Conservation (phyloP, 179 eudicot genomes). For the Vitellaria paradoxa region DNA sequence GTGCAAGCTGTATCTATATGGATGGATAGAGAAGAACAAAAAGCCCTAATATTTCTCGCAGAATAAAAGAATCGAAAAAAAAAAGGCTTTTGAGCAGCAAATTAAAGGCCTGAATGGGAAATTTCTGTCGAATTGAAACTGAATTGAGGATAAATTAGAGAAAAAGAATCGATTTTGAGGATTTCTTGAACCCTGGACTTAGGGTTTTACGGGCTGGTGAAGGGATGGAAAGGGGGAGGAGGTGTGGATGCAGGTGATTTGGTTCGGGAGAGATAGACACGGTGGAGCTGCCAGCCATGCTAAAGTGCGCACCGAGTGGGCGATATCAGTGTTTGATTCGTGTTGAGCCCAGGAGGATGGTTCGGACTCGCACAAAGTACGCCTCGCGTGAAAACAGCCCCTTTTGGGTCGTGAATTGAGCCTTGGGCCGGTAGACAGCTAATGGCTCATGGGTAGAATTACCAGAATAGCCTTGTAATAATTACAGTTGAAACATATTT, state of each 20-base stretch:
- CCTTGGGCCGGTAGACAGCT: too few species aligned
- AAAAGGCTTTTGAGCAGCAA: background rate
- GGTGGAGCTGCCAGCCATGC: background rate
- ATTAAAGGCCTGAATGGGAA: background rate
- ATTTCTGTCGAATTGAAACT: background rate
- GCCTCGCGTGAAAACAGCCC: too few species aligned
- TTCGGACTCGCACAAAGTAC: too few species aligned
- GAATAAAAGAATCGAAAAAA: background rate
- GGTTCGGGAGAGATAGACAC: background rate
- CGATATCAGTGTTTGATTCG: background rate
- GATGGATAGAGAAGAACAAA: background rate
- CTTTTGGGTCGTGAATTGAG: too few species aligned
- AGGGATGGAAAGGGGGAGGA: background rate
- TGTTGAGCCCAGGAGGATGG: background rate
- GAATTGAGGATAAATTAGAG: background rate
- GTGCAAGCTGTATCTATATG: background rate
- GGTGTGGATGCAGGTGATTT: background rate
- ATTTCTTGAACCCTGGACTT: background rate
- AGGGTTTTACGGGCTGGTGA: background rate
- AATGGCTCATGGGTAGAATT: too few species aligned
- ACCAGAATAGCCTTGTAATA: too few species aligned
- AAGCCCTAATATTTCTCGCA: background rate
- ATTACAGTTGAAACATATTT: too few species aligned
- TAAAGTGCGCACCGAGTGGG: background rate
- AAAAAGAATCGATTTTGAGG: background rate